A percentile compares a stretch with the other conserved stretches of the same genome.
Evolutionary conservation across 192 early-diverging fungal genomes (phyloP).

Genomic region (Coemansia sp.): DNA sequence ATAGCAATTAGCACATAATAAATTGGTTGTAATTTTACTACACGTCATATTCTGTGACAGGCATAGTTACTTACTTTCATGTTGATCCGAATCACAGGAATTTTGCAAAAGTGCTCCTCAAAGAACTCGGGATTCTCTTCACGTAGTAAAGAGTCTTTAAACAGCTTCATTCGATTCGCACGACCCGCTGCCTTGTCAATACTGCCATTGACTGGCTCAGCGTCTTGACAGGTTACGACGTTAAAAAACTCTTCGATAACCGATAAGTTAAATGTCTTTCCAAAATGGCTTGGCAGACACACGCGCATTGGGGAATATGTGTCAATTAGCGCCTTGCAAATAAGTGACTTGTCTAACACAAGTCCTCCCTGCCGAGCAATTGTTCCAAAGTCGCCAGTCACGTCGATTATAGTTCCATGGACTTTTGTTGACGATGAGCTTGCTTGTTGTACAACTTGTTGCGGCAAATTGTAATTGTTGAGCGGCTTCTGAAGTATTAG

Average conservation of each 20-base stretch:
- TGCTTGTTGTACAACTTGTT: neutral
- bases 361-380: slow-evolving; percentile 2
- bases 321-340: slow-evolving; percentile 13
- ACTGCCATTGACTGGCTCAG: neutral
- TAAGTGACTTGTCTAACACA: slow-evolving; percentile 10
- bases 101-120: slow-evolving; percentile 4
- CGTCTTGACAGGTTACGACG: neutral
- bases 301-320: neutral
- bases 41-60: neutral
- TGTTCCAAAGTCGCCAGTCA: slow-evolving; percentile 9
- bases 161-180: slow-evolving; percentile 1
- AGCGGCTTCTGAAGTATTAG: neutral
- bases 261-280: slow-evolving; percentile 26
- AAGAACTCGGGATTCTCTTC: neutral
- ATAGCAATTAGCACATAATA: neutral
- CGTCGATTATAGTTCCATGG: neutral
- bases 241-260: slow-evolving; percentile 29
- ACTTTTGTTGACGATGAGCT: slow-evolving; percentile 9
- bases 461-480: neutral
- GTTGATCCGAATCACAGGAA: slow-evolving; percentile 16
- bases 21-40: neutral
- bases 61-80: slow-evolving; percentile 15
- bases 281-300: slow-evolving; percentile 18
- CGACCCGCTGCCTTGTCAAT: neutral
- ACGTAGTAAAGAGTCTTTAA: neutral